Base-by-base conservation (phyloP, 352 stramenopile genomes). In the Globisporangium parvum region DNA sequence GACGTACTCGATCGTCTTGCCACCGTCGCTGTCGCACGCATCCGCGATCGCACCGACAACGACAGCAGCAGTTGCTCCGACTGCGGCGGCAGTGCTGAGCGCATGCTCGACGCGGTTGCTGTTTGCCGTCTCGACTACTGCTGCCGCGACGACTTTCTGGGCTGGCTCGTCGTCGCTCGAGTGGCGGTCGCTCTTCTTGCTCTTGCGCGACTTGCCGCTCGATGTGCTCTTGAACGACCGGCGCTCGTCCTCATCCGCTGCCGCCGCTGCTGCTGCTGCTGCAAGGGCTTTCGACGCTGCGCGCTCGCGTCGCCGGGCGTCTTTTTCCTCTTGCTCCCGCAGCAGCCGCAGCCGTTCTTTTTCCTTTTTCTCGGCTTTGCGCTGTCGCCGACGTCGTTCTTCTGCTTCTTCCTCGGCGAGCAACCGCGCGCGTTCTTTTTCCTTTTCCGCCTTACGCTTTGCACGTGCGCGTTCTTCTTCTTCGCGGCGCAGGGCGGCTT, bases 1-100 rank as follows among this genome's bases (percentile, higher is more conserved):
- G 6, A 62, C 57, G 26, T 57, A 62, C 50, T 63, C 50, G 42
- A 63, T 63, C 45, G 57, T 63, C 35, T 63, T 37, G 24, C 37
- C 28, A 1, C 51, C 21, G 15, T 63, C 50, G 14, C 50, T 63
- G n/a, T 57, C 41, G 20, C 41, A 26, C 15, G 44, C 57, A 48
- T 21, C 48, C 6, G 45, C 20, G 20, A 58, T 42, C 3, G 35
- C 57, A 20, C 28, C 41, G 1, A 48, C 44, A 20, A 47, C 45
- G n/a, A 45, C 53, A 23, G 41, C 10, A n/a, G 37, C 14, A 41
- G 28, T 33, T 33, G 28, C 28, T n/a, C 10, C 37, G 12, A 9
- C 37, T 42, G 14, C 44, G 2, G 63, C 39, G 14, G 67, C n/a
- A 0, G 67, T 66, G 20, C 71, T 57, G 14, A 63, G 47, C 1